Base-by-base conservation (phyloP, 805 yeast species). In the Hemisphaericaspora nanyangensis region DNA sequence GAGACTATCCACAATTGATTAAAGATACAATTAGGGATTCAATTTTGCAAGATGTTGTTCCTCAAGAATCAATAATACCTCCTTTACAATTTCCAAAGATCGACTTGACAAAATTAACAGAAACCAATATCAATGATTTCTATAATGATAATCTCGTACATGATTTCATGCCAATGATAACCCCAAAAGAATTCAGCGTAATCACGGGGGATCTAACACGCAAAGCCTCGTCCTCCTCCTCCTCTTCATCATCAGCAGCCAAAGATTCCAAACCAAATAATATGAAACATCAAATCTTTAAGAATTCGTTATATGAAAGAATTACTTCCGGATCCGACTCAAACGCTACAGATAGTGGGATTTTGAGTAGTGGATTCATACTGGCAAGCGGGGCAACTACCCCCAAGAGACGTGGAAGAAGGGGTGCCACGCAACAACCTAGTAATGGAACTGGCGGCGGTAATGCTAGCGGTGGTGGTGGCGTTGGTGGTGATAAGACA, bases 321-420 rank as follows among this genome's bases (percentile, higher is more conserved):
- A 44, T 51, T 20, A 63, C 72, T 1, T 63, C 70, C 6, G 74
- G 72, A 1, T 65, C 71, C 1, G 74, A 68, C 39, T 58, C 70
- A 1, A 61, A 59, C 37, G 51, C 40, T 6, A 51, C 58, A 11
- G 61, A 55, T 13, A 37, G 39, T 27, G 31, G 29, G n/a, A 22
- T 29, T 18, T 13, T 20, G 20, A 31, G 35, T 8, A 38, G 42
- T 28, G 28, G 29, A 11, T 15, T n/a, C 13, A 27, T 8, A 18
- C 32, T 17, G 42, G 44, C 30, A 4, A 49, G 48, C 20, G 34
- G 39, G 6, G 37, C 48, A 1, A 38, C 44, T 12, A 40, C 49
- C 1, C 52, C 58, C 17, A 61, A 65, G 42, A 53, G 72, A 46
- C 59, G 72, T 34, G 70, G 72, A 7, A 54, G 73, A 48, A 53